These are phyloP conservation scores for Colletotrichum tofieldiae DNA, from an alignment of 2,329 filamentous ascomycete species.

Conservation along the genomic window DNA sequence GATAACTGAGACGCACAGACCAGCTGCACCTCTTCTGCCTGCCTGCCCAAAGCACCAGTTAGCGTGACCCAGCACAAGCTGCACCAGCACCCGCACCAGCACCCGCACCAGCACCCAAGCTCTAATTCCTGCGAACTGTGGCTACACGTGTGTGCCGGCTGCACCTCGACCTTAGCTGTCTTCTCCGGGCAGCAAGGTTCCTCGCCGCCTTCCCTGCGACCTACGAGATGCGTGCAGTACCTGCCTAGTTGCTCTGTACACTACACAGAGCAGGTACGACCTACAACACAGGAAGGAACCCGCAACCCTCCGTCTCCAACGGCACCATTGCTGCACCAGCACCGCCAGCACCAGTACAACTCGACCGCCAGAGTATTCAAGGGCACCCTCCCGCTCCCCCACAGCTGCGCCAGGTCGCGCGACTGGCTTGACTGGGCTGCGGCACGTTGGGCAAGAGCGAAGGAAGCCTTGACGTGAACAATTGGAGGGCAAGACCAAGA, in stretches of 20 bases:
- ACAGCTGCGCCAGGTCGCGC: neutral
- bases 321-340: neutral
- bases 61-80: neutral
- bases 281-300: neutral
- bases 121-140: neutral
- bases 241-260: neutral
- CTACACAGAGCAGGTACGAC: neutral
- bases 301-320: neutral
- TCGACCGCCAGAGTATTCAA: neutral
- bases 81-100: neutral
- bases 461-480: neutral
- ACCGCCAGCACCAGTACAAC: neutral
- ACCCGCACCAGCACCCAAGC: conserved; percentile 2
- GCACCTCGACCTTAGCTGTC: neutral
- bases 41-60: conserved; percentile 20
- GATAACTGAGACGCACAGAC: conserved; percentile 7
- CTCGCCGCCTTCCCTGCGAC: neutral
- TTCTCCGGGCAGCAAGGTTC: neutral
- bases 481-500: neutral
- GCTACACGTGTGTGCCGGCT: too few relatives aligned
- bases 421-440: neutral
- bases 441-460: neutral
- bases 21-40: conserved; percentile 15
- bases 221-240: neutral
- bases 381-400: neutral